phyloP scores from a whole-genome alignment of 345 rosid species.

The Laguncularia racemosa region DNA sequence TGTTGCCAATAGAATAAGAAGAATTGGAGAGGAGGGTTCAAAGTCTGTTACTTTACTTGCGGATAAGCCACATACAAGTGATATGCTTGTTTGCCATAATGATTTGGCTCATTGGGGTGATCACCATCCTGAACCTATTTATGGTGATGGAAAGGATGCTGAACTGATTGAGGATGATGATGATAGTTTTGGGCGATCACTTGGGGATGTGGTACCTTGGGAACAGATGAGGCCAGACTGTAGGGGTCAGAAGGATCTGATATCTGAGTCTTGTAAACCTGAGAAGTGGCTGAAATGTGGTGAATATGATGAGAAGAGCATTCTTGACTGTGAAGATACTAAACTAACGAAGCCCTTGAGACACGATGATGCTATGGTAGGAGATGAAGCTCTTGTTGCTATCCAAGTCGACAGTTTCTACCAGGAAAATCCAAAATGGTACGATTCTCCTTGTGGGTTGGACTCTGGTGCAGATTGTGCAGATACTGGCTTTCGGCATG shows the following conservation, averaged over 20 bases:
- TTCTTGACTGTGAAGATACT: constrained; percentile 84
- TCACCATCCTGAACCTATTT: constrained; percentile 58
- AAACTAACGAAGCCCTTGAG: constrained; percentile 82
- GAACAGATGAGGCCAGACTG: constrained; percentile 66
- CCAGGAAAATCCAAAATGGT: constrained; percentile 91
- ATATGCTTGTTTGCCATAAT: constrained; percentile 66
- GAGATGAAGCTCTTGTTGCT: constrained; percentile 86
- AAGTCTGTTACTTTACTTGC: constrained; percentile 53
- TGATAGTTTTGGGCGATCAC: constrained; percentile 82
- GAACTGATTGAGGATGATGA: constrained; percentile 86
- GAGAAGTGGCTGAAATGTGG: constrained; percentile 89
- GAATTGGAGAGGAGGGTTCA: constrained; percentile 58
- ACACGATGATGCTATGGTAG: constrained; percentile 70
- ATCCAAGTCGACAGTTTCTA: constrained; percentile 97
- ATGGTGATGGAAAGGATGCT: constrained; percentile 68
- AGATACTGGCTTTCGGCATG: constrained; percentile 78
- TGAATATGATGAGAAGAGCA: constrained; percentile 87
- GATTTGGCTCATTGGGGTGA: constrained; percentile 84
- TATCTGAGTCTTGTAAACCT: constrained; percentile 70
- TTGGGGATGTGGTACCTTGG: constrained; percentile 92
- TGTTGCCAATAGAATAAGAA: constrained; percentile 57
- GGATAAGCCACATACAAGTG: constrained; percentile 51
- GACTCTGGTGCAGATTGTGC: constrained; percentile 80
- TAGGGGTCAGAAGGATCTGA: constrained; percentile 65
- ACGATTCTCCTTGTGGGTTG: constrained; percentile 92